A percentile compares a stretch with the other conserved stretches of the same genome.
phyloP scores from a whole-genome alignment of 2,329 filamentous ascomycete species.

The Pezicula carpinea region DNA sequence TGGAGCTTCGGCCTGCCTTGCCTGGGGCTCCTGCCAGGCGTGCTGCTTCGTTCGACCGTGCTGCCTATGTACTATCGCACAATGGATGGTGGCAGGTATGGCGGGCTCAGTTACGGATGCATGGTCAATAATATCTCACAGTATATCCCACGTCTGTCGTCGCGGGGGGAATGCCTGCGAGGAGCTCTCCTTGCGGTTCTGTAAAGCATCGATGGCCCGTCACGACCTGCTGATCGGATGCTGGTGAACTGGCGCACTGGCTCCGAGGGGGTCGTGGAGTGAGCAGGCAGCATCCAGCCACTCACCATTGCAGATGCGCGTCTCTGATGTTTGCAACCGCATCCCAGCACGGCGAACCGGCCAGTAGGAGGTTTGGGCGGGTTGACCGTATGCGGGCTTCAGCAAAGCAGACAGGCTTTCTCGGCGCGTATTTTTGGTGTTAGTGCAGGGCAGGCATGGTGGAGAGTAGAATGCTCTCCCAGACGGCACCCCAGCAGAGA shows the following conservation, averaged over 20 bases:
- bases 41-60: slow-evolving; percentile 1
- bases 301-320: slow-evolving; percentile 21
- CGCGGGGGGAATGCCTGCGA: slow-evolving; percentile 10
- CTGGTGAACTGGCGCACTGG: slow-evolving; percentile 2
- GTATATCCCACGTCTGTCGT: slow-evolving; percentile 11
- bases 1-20: neutral
- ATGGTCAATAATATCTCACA: neutral
- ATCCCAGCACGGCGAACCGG: slow-evolving; percentile 2
- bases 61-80: slow-evolving; percentile 5
- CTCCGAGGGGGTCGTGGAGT: neutral
- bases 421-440: slow-evolving; percentile 9
- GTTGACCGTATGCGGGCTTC: slow-evolving; percentile 8
- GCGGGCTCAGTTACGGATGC: neutral
- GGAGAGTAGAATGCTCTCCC: neutral
- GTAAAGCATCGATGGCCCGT: neutral
- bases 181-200: too few species aligned
- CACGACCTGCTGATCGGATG: slow-evolving; percentile 1
- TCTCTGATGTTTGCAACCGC: slow-evolving; percentile 16
- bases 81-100: slow-evolving; percentile 7
- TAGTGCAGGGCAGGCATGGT: neutral
- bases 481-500: too few species aligned
- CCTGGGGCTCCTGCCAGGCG: neutral
- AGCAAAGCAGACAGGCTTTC: slow-evolving; percentile 5
- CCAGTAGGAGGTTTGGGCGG: slow-evolving; percentile 5
- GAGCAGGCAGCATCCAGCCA: slow-evolving; percentile 9